Evolutionary conservation across 352 stramenopile genomes (phyloP).

Genomic region (Blastocystis sp.): DNA sequence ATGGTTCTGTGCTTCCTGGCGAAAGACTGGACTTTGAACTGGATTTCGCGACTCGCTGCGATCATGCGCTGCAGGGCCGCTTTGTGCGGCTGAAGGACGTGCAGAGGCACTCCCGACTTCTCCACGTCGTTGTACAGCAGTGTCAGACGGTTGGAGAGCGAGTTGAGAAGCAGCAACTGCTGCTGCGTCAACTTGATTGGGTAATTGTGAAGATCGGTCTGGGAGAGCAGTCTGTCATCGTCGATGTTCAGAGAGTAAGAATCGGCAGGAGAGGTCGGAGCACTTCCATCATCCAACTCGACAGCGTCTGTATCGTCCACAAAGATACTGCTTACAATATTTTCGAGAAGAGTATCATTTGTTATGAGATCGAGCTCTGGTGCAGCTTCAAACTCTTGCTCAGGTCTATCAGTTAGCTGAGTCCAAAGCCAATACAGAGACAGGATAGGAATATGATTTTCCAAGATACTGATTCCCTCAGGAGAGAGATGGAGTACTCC

Average conservation of each 20-base stretch:
- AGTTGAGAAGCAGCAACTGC: conserved; percentile 29
- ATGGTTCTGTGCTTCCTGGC: not conserved
- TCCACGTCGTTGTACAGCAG: conserved; percentile 2
- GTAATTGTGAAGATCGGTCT: not conserved
- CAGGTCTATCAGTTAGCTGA: not conserved
- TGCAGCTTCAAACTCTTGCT: not conserved
- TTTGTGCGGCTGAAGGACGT: not conserved
- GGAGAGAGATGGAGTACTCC: not conserved
- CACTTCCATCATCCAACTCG: not conserved
- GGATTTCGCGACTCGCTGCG: not conserved
- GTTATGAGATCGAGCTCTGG: not conserved
- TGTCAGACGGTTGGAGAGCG: conserved; percentile 10
- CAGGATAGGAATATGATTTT: not conserved
- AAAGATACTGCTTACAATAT: conserved; percentile 30
- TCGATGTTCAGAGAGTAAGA: not conserved
- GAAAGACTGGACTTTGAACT: conserved; percentile 48
- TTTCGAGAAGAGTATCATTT: conserved; percentile 27
- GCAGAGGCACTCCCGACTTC: not conserved
- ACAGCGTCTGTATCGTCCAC: not conserved
- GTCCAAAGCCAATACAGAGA: not conserved
- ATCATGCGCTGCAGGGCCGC: not conserved
- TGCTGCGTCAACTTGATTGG: conserved; percentile 21
- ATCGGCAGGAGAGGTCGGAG: not conserved
- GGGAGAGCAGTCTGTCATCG: not conserved
- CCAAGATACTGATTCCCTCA: not conserved